phyloP scores from a whole-genome alignment of 1,139 yeast species.

The Kurtzmaniella natalensis region DNA sequence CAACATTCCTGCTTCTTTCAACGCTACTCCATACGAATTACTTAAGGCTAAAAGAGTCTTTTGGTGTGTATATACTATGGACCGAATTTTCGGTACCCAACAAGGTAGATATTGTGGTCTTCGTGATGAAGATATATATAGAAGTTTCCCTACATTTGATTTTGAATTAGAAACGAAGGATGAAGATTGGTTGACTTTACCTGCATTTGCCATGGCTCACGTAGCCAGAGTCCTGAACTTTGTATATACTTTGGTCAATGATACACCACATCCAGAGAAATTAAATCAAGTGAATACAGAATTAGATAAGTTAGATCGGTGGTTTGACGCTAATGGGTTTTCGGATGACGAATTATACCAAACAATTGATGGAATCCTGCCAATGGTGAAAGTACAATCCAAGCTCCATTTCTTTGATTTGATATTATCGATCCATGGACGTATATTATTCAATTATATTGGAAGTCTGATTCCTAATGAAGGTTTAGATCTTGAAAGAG shows the following conservation, averaged over 20 bases:
- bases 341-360: conserved; percentile 25
- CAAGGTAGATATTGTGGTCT: conserved; percentile 48
- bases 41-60: conserved; percentile 51
- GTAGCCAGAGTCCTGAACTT: conserved; percentile 36
- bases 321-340: conserved; percentile 39
- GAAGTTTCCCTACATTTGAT: conserved; percentile 31
- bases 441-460: conserved; percentile 28
- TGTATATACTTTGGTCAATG: conserved; percentile 24
- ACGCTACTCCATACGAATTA: conserved; percentile 38
- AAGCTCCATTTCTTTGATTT: conserved; percentile 41
- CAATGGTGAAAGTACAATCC: conserved; percentile 33
- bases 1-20: conserved; percentile 14
- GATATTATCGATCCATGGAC: conserved; percentile 34
- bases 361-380: conserved; percentile 11
- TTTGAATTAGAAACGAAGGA: conserved; percentile 23
- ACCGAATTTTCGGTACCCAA: conserved; percentile 51
- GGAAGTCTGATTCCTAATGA: conserved; percentile 29
- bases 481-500: conserved; percentile 30
- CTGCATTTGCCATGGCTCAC: conserved; percentile 46
- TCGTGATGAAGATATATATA: conserved; percentile 29
- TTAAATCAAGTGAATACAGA: conserved; percentile 34
- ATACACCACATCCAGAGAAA: conserved; percentile 12
- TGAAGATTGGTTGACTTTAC: conserved; percentile 54
- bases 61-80: conserved; percentile 56
- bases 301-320: conserved; percentile 22